Evolutionary conservation across 1,139 yeast species (phyloP).

Genomic region (Martiniozyma asiatica): DNA sequence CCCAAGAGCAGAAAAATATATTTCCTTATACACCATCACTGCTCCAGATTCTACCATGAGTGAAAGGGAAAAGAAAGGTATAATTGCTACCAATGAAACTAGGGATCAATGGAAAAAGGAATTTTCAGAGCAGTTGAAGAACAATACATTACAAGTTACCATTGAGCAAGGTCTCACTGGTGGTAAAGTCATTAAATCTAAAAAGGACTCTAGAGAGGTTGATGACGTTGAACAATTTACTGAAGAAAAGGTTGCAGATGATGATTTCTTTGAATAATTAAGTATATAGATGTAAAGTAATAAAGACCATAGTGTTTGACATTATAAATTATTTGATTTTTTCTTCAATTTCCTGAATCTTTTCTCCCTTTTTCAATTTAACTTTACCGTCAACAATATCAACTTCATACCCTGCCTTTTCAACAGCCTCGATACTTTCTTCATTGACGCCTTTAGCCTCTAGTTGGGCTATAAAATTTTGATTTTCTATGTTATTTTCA

Average conservation of each 20-base stretch:
- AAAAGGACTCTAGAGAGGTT: slow-evolving; percentile 2
- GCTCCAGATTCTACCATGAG: slow-evolving; percentile 15
- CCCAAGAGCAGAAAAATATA: slow-evolving; percentile 73
- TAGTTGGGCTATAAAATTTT: slow-evolving; percentile 52
- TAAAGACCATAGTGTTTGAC: background rate
- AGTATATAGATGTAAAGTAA: too few relatives aligned
- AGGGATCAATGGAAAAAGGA: slow-evolving; percentile 39
- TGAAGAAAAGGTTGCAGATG: slow-evolving; percentile 1
- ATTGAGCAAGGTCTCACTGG: slow-evolving; percentile 48
- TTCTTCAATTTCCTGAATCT: slow-evolving; percentile 4
- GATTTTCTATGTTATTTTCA: slow-evolving; percentile 54
- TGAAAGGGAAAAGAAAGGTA: slow-evolving; percentile 34
- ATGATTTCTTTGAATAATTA: slow-evolving; percentile 5
- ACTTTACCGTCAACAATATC: slow-evolving; percentile 45
- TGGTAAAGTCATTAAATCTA: background rate
- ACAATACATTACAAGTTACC: slow-evolving; percentile 42
- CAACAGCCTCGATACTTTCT: slow-evolving; percentile 29
- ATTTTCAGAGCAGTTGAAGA: slow-evolving; percentile 38
- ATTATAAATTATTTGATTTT: slow-evolving; percentile 1
- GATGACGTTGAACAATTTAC: background rate
- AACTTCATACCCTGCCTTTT: slow-evolving; percentile 49
- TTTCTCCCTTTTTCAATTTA: slow-evolving; percentile 21
- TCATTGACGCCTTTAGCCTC: slow-evolving; percentile 46
- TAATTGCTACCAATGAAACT: slow-evolving; percentile 35
- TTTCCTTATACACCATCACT: slow-evolving; percentile 54